These are phyloP conservation scores for Biscutella laevigata DNA, from an alignment of 441 rosid species.

Conservation along the genomic window DNA sequence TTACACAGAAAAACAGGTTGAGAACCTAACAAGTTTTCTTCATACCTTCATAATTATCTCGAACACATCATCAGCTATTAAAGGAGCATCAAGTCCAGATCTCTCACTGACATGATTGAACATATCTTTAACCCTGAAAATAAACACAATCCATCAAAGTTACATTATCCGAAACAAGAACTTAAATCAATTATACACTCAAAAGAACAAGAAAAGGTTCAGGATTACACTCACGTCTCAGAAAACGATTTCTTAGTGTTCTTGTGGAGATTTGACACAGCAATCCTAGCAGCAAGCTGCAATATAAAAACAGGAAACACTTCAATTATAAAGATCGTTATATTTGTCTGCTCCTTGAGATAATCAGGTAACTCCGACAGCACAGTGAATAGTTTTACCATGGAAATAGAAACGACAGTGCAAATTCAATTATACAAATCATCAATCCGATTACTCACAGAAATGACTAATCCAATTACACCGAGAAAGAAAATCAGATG, in stretches of 20 bases:
- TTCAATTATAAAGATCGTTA: background rate
- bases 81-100: slow-evolving; percentile 65
- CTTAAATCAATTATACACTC: background rate
- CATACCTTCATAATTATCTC: slow-evolving; percentile 78
- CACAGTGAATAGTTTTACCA: background rate
- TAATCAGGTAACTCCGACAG: too few species aligned
- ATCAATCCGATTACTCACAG: background rate
- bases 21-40: background rate
- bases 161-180: background rate
- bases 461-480: background rate
- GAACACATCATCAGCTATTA: slow-evolving; percentile 76
- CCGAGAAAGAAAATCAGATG: background rate
- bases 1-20: background rate
- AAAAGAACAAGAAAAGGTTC: background rate
- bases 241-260: slow-evolving; percentile 78
- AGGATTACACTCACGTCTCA: slow-evolving; percentile 52
- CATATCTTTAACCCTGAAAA: slow-evolving; percentile 63
- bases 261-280: slow-evolving; percentile 83
- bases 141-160: background rate
- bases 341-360: too few species aligned
- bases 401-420: too few species aligned
- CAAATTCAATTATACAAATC: background rate
- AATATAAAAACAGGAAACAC: background rate
- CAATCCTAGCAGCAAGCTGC: slow-evolving; percentile 93
- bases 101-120: slow-evolving; percentile 50